phyloP scores from a whole-genome alignment of 2,329 filamentous ascomycete species.

The Alternaria brassicae region DNA sequence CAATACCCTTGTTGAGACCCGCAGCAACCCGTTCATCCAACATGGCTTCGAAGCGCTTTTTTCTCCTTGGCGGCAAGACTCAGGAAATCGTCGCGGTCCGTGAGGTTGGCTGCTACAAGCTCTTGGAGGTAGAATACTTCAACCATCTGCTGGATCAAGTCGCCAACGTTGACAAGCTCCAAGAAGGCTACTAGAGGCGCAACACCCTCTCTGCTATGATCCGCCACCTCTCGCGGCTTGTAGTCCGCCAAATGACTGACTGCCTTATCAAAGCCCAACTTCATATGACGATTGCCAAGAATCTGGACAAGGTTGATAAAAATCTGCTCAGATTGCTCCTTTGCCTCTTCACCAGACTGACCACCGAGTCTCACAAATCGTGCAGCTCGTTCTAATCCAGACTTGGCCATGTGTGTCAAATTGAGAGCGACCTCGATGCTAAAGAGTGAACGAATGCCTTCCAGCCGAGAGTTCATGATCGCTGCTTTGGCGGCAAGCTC shows the following conservation, averaged over 20 bases:
- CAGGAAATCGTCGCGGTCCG: conserved; percentile 92
- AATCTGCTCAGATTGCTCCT: conserved; percentile 86
- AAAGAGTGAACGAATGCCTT: conserved; percentile 93
- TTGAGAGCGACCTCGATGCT: conserved; percentile 94
- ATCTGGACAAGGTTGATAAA: conserved; percentile 86
- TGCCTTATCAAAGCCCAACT: conserved; percentile 90
- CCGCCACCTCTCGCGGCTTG: conserved; percentile 81
- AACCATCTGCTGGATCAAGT: conserved; percentile 98
- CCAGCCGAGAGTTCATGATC: conserved; percentile 91
- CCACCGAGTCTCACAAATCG: conserved; percentile 82
- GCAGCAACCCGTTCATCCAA: conserved; percentile 95
- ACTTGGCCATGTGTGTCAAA: conserved; percentile 86
- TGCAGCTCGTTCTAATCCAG: conserved; percentile 82
- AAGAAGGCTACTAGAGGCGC: conserved; percentile 94
- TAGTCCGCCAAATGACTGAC: conserved; percentile 90
- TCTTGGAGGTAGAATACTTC: conserved; percentile 99
- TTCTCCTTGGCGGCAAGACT: conserved; percentile 92
- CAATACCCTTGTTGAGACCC: conserved; percentile 95
- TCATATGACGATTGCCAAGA: conserved; percentile 85
- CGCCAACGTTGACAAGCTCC: conserved; percentile 96
- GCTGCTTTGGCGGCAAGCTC: conserved; percentile 97
- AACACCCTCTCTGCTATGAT: conserved; percentile 75
- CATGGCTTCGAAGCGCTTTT: conserved; percentile 98
- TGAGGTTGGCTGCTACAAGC: conserved; percentile 79
- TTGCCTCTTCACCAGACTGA: conserved; percentile 80